Base-by-base conservation (phyloP, 1,284 basidiomycete species). In the Boletus semigastroideus region DNA sequence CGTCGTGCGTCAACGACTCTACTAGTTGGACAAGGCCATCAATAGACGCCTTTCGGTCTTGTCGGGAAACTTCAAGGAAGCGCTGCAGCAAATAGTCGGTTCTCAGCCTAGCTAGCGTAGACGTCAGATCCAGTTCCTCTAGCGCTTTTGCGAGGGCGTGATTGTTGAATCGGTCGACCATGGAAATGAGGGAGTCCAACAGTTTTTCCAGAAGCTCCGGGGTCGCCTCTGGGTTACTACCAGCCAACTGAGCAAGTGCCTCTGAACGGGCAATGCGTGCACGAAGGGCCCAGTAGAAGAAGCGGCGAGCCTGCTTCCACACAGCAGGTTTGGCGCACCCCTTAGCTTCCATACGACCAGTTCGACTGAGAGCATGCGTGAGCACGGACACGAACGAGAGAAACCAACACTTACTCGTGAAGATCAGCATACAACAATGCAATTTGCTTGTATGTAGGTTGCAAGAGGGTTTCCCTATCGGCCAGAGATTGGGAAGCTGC, bases 281-380 rank as follows among this genome's bases (percentile, higher is more conserved):
- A 43, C 94, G 88, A 44, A 95, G 79, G 49, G 92, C 87, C 94
- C 93, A 96, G 79, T 98, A 99, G 83, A 99, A 98, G 71, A 89
- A 84, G 57, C 92, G 82, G 57, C 96, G 87, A 43, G 94, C 86
- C 57, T 93, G 83, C 69, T 89, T 88, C 94, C 95, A 97, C 52
- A 86, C 83, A 53, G 82, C 84, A 30, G 84, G 79, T 65, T 82
- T 90, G 41, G 89, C 94, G 67, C 90, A 97, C 17, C 94, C 95
- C 74, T 98, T 98, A 27, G 95, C 95, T 74, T 97, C 92, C 96
- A 99, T 98, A 55, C 96, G 92, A 54, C 94, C 95, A 41, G 87
- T 83, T 51, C 94, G 91, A 74, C 95, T 96, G 63, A 57, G 54
- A 57, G 58, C 55, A 45, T 49, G 22, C 48, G 58, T 59, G 44